phyloP scores from a whole-genome alignment of 257 asterid species.

The Nicotiana paniculata region DNA sequence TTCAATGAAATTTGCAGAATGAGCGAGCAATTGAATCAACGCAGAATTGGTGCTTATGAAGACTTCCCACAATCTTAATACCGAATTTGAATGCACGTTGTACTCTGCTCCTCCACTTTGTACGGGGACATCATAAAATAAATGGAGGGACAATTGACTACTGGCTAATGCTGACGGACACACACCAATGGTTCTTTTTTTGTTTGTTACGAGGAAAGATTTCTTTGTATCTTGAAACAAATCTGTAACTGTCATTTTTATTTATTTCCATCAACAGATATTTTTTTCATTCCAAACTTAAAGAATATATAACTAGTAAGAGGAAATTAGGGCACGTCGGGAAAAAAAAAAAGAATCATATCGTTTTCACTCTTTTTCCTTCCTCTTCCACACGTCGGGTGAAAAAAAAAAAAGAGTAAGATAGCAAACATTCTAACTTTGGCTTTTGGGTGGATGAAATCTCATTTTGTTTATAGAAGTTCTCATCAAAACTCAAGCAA shows the following conservation, averaged over 20 bases:
- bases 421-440: neutral
- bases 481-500: neutral
- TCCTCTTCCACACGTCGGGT: no score
- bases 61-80: neutral
- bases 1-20: neutral
- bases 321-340: neutral
- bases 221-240: neutral
- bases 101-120: neutral
- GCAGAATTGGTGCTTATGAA: neutral
- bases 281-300: neutral
- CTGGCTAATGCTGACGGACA: neutral
- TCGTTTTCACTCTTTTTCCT: neutral
- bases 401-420: neutral
- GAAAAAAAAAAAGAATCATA: neutral
- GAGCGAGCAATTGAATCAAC: neutral
- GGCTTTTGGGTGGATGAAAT: neutral
- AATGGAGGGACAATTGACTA: neutral
- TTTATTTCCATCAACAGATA: neutral
- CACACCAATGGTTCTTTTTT: neutral
- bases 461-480: neutral
- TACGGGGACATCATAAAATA: constrained; percentile 5
- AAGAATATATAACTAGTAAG: neutral
- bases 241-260: neutral
- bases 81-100: neutral
- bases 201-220: neutral